Conservation (phyloP, 2,329 filamentous ascomycete species). For the Sporothrix inflata region DNA sequence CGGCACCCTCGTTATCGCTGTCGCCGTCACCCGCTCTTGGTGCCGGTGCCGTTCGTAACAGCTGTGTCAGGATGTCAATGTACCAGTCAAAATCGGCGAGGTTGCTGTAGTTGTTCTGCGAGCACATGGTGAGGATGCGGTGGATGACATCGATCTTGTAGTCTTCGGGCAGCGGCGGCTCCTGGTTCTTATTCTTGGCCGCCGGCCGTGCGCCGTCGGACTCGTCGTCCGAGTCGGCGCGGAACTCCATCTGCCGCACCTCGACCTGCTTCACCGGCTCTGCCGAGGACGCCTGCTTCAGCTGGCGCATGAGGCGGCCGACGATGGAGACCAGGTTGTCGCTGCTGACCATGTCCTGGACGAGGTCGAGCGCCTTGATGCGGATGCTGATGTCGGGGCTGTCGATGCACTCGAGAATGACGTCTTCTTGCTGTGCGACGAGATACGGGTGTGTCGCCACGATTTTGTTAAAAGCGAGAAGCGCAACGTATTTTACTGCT, state of each 20-base stretch:
- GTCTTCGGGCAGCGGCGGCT: slow-evolving; percentile 75
- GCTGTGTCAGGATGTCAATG: slow-evolving; percentile 82
- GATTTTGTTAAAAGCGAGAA: slow-evolving; percentile 95
- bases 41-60: slow-evolving; percentile 72
- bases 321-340: slow-evolving; percentile 86
- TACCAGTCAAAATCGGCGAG: slow-evolving; percentile 97
- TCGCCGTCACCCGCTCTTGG: slow-evolving; percentile 47
- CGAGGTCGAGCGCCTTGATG: slow-evolving; percentile 86
- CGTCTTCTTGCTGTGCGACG: slow-evolving; percentile 90
- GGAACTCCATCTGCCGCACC: slow-evolving; percentile 51
- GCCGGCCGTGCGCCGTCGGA: slow-evolving; percentile 47
- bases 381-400: slow-evolving; percentile 95
- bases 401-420: slow-evolving; percentile 94
- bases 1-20: slow-evolving; percentile 41
- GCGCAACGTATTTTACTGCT: slow-evolving; percentile 93
- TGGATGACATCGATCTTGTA: slow-evolving; percentile 83
- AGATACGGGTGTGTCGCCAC: slow-evolving; percentile 84
- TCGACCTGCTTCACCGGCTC: slow-evolving; percentile 44
- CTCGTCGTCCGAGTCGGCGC: slow-evolving; percentile 55
- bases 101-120: slow-evolving; percentile 82
- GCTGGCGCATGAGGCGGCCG: slow-evolving; percentile 82
- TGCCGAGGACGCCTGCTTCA: slow-evolving; percentile 66
- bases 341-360: slow-evolving; percentile 88
- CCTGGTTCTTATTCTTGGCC: slow-evolving; percentile 43
- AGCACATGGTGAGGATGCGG: slow-evolving; percentile 86